Evolutionary conservation across 2,329 filamentous ascomycete genomes (phyloP).

Genomic region (Hypoxylon sp.): DNA sequence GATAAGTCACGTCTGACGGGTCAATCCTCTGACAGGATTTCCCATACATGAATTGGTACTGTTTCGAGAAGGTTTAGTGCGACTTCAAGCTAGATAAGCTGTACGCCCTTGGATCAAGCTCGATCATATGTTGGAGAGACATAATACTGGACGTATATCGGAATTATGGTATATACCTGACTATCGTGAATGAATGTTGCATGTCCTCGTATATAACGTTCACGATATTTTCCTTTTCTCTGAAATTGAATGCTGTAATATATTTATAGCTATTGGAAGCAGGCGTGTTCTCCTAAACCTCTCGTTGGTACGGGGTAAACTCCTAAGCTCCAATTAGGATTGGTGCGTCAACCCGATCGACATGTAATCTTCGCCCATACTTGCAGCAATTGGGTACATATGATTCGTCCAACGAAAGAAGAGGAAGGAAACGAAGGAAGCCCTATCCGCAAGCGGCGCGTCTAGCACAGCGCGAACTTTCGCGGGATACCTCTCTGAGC

Average conservation of each 20-base stretch:
- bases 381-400: constrained; percentile 5
- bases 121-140: background rate
- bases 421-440: too few species aligned
- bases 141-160: background rate
- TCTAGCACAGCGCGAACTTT: too few species aligned
- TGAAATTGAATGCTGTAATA: background rate
- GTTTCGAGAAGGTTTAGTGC: constrained; percentile 1
- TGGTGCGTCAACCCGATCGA: constrained; percentile 25
- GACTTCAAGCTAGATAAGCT: background rate
- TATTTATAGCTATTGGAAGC: background rate
- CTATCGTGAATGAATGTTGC: background rate
- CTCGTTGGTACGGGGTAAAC: constrained; percentile 19
- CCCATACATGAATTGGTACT: constrained; percentile 11
- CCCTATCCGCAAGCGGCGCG: too few species aligned
- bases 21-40: too few species aligned
- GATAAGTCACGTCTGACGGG: too few species aligned
- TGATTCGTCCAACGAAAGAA: too few species aligned
- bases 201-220: background rate
- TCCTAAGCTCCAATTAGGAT: constrained; percentile 27
- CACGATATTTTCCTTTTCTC: background rate
- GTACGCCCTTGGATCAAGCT: constrained; percentile 2
- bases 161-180: background rate
- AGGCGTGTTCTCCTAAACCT: background rate
- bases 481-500: too few species aligned
- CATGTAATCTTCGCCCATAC: constrained; percentile 11